A percentile compares a stretch with the other conserved stretches of the same genome.
Conservation (phyloP, 352 stramenopile species). For the Phytophthora foliorum region DNA sequence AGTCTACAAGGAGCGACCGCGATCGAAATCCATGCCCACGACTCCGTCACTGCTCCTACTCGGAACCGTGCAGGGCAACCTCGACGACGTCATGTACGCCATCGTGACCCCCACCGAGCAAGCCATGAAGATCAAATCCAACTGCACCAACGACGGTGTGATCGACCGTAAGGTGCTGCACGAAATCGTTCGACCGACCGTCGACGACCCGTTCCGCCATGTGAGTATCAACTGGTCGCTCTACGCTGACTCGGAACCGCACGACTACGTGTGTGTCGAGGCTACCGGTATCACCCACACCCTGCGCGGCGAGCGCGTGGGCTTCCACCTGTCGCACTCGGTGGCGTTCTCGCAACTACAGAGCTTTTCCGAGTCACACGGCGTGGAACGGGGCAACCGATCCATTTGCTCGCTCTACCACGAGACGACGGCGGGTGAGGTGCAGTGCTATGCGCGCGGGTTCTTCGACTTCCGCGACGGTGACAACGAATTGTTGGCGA, state of each 20-base stretch:
- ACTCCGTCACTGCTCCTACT: conserved; percentile 38
- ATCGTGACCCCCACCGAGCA: conserved; percentile 37
- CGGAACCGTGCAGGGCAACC: conserved; percentile 23
- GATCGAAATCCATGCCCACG: conserved; percentile 6
- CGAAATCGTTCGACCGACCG: conserved; percentile 24
- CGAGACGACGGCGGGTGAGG: conserved; percentile 10
- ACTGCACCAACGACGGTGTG: conserved; percentile 49
- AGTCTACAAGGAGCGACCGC: conserved; percentile 35
- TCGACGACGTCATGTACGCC: conserved; percentile 46
- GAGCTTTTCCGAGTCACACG: conserved; percentile 27
- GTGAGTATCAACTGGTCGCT: conserved; percentile 54
- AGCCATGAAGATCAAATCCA: conserved; percentile 45
- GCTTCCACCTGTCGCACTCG: conserved; percentile 60
- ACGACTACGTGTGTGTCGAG: conserved; percentile 60
- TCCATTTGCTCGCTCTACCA: conserved; percentile 34
- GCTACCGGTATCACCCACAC: conserved; percentile 40
- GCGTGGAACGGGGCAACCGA: conserved; percentile 30
- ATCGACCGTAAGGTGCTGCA: conserved; percentile 39
- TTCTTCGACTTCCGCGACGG: conserved; percentile 42
- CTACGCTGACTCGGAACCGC: conserved; percentile 35
- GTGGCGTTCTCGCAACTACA: conserved; percentile 27
- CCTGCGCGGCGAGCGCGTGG: conserved; percentile 37
- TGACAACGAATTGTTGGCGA: conserved; percentile 31
- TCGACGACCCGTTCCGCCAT: conserved; percentile 48
- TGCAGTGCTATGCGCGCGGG: conserved; percentile 41